Evolutionary conservation across 805 yeast species (phyloP).

Genomic region (Lipomyces starkeyi): DNA sequence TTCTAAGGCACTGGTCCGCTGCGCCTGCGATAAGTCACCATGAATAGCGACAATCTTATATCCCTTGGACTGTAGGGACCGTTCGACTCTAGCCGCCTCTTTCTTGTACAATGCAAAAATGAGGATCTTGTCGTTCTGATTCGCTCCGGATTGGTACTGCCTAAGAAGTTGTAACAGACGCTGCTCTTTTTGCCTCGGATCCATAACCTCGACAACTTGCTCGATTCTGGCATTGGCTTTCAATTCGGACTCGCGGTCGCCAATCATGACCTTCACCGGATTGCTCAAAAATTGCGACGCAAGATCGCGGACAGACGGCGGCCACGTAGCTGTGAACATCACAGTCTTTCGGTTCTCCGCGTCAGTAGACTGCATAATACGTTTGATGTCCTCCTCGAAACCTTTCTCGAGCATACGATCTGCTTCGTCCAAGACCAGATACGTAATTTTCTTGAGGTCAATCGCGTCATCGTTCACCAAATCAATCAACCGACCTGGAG

Average conservation of each 20-base stretch:
- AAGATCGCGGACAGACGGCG: slow-evolving; percentile 94
- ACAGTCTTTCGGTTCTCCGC: slow-evolving; percentile 75
- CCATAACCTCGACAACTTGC: slow-evolving; percentile 92
- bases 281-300: slow-evolving; percentile 79
- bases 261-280: slow-evolving; percentile 91
- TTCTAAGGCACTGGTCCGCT: slow-evolving; percentile 85
- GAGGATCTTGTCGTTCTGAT: slow-evolving; percentile 77
- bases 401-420: slow-evolving; percentile 99
- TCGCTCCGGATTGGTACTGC: slow-evolving; percentile 72
- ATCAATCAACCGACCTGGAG: slow-evolving; percentile 97
- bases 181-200: slow-evolving; percentile 78
- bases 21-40: slow-evolving; percentile 92
- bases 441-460: slow-evolving; percentile 67
- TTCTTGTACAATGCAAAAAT: slow-evolving; percentile 95
- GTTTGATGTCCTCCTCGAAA: slow-evolving; percentile 93
- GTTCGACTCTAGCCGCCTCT: slow-evolving; percentile 92
- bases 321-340: slow-evolving; percentile 99
- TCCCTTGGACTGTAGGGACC: slow-evolving; percentile 71
- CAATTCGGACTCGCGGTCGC: slow-evolving; percentile 85
- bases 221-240: slow-evolving; percentile 92
- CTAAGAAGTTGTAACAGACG: slow-evolving; percentile 72
- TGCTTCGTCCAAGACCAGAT: slow-evolving; percentile 94
- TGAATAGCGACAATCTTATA: slow-evolving; percentile 90
- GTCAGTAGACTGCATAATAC: slow-evolving; percentile 69
- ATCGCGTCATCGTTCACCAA: slow-evolving; percentile 86